Percentiles rank a stretch among this genome's conserved stretches.
Conservation (phyloP, 768 basidiomycete species). For the Calocera cornea region DNA sequence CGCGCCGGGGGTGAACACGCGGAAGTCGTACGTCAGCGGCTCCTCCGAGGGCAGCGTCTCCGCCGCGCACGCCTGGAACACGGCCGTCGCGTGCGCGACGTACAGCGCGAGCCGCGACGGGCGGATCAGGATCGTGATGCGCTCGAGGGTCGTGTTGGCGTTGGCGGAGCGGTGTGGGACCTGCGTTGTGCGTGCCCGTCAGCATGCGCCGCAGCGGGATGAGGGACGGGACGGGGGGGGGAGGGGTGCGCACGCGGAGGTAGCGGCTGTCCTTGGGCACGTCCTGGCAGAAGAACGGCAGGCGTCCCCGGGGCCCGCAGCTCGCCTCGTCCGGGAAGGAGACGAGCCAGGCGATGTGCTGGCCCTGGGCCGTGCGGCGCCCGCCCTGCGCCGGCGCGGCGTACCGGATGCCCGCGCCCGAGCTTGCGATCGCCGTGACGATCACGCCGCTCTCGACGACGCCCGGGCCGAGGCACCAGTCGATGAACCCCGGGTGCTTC, state of each 20-base stretch:
- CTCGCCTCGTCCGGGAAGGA: conserved; percentile 3
- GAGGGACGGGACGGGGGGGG: too few species aligned
- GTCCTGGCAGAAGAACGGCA: conserved; percentile 2
- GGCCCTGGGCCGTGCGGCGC: not conserved
- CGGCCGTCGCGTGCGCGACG: not conserved
- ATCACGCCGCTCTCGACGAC: not conserved
- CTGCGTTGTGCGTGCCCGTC: too few species aligned
- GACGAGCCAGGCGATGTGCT: conserved; percentile 8
- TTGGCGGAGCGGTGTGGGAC: not conserved
- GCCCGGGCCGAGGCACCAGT: conserved; percentile 5
- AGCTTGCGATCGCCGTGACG: not conserved
- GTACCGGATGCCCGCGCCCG: not conserved
- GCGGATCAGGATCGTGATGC: not conserved
- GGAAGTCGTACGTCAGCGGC: not conserved
- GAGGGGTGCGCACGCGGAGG: not conserved
- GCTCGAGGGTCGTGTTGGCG: not conserved
- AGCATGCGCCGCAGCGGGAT: too few species aligned
- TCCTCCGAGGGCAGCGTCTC: not conserved
- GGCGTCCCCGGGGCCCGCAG: not conserved
- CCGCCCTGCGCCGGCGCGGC: not conserved
- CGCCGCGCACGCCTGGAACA: not conserved
- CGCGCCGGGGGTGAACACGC: not conserved
- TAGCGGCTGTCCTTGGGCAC: not conserved
- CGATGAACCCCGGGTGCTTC: conserved; percentile 7
- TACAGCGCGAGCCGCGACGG: not conserved